A percentile compares a stretch with the other conserved stretches of the same genome.
These are phyloP conservation scores for Lipomyces chichibuensis DNA, from an alignment of 805 yeast species.

Conservation along the genomic window DNA sequence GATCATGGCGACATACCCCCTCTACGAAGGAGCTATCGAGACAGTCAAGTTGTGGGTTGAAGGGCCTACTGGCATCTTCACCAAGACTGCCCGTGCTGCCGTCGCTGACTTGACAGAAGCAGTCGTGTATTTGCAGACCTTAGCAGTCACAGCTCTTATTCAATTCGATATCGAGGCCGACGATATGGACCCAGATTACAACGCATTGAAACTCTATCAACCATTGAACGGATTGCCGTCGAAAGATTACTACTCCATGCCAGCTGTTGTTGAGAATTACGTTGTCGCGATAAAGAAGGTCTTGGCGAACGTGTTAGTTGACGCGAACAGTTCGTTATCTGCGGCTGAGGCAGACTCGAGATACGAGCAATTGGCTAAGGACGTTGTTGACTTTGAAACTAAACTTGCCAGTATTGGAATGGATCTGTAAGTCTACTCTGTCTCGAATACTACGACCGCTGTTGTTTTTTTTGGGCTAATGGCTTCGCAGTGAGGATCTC, in stretches of 20 bases:
- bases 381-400: slow-evolving; percentile 32
- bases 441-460: background rate
- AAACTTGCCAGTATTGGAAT: slow-evolving; percentile 26
- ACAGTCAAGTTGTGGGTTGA: slow-evolving; percentile 28
- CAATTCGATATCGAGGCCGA: slow-evolving; percentile 34
- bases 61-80: slow-evolving; percentile 9
- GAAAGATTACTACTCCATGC: slow-evolving; percentile 29
- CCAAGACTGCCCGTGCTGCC: slow-evolving; percentile 14
- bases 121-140: slow-evolving; percentile 23
- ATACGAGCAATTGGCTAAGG: slow-evolving; percentile 27
- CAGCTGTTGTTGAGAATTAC: slow-evolving; percentile 20
- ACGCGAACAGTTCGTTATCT: slow-evolving; percentile 17
- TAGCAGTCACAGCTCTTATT: slow-evolving; percentile 31
- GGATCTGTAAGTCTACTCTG: slow-evolving; percentile 22
- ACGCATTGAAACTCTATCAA: slow-evolving; percentile 25
- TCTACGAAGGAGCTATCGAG: slow-evolving; percentile 11
- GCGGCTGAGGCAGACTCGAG: slow-evolving; percentile 22
- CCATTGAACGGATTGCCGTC: slow-evolving; percentile 35
- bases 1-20: slow-evolving; percentile 24
- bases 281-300: slow-evolving; percentile 27
- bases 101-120: slow-evolving; percentile 33
- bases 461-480: background rate
- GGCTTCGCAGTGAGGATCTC: slow-evolving; percentile 26
- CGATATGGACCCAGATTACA: slow-evolving; percentile 33
- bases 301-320: slow-evolving; percentile 27